These are phyloP conservation scores for Teratosphaeria zuluensis DNA, from an alignment of 2,329 filamentous ascomycete species.

Conservation along the genomic window DNA sequence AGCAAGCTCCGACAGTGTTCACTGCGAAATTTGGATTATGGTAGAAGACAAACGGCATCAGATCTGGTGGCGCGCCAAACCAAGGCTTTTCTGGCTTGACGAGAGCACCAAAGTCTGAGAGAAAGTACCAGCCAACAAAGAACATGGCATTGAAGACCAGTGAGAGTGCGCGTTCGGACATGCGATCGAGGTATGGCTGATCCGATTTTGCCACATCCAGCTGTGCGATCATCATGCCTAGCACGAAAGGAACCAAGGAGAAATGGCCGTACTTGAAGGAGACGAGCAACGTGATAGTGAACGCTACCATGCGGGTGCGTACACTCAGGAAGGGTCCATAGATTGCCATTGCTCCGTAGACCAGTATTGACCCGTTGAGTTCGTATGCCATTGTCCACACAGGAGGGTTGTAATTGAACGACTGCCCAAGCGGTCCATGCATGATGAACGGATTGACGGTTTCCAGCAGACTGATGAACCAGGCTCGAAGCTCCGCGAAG, in stretches of 20 bases:
- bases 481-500: background rate
- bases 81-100: background rate
- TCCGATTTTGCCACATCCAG: background rate
- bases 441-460: background rate
- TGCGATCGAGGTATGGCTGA: background rate
- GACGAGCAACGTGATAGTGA: conserved; percentile 22
- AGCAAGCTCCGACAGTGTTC: conserved; percentile 36
- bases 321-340: conserved; percentile 36
- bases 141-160: conserved; percentile 33
- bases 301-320: conserved; percentile 27
- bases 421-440: conserved; percentile 46
- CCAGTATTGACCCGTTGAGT: conserved; percentile 51
- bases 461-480: background rate
- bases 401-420: conserved; percentile 6
- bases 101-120: background rate
- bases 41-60: background rate
- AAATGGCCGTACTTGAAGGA: conserved; percentile 39
- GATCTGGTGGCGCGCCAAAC: background rate
- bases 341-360: conserved; percentile 44
- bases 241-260: conserved; percentile 38
- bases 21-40: background rate
- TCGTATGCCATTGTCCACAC: conserved; percentile 53
- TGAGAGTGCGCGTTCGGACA: background rate
- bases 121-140: conserved; percentile 34
- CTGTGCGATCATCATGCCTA: conserved; percentile 50